These are phyloP conservation scores for Solanum paucissectum DNA, from an alignment of 257 asterid species.

Conservation along the genomic window DNA sequence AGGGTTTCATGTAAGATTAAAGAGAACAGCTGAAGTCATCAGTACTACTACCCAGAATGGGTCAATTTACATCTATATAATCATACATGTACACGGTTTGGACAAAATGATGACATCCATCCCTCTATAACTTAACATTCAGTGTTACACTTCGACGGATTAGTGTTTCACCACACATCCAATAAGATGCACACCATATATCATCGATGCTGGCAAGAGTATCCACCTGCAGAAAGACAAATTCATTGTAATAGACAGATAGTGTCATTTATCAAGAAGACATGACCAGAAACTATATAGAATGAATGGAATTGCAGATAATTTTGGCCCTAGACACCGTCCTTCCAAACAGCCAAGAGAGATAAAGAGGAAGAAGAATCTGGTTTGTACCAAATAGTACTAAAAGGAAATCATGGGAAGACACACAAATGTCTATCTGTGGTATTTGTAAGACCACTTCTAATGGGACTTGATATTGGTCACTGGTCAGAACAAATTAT, in stretches of 20 bases:
- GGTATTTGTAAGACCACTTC: neutral
- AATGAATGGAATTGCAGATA: neutral
- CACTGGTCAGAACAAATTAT: neutral
- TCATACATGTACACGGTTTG: neutral
- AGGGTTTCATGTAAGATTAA: neutral
- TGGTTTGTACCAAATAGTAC: neutral
- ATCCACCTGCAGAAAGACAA: neutral
- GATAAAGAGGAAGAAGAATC: neutral
- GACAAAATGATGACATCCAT: neutral
- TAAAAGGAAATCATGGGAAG: neutral
- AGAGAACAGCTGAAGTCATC: no score
- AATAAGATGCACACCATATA: neutral
- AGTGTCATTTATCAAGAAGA: neutral
- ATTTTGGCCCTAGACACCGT: neutral
- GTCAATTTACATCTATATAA: neutral
- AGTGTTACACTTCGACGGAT: neutral
- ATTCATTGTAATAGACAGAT: neutral
- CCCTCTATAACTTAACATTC: neutral
- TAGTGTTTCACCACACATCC: neutral
- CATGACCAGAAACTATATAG: neutral
- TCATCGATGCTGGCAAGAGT: neutral
- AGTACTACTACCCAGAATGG: neutral
- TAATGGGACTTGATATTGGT: neutral
- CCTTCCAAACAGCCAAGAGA: neutral
- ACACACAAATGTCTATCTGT: neutral